Percentiles rank a stretch among this genome's conserved stretches.
phyloP scores from a whole-genome alignment of 2,329 filamentous ascomycete species.

The Ceratocystis ficicola region DNA sequence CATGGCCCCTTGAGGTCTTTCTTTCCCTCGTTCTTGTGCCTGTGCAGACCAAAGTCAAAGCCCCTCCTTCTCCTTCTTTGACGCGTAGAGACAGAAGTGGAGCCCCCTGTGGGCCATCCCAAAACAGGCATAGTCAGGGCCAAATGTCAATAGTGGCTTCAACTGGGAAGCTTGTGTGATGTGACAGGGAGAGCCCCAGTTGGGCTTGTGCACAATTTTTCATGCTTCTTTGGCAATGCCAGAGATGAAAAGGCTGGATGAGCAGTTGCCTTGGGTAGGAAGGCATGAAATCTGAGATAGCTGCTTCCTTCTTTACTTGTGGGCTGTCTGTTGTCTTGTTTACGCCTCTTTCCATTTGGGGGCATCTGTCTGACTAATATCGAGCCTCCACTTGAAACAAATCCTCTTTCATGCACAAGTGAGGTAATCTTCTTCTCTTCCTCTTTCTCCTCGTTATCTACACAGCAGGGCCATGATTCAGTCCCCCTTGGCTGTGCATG shows the following conservation, averaged over 20 bases:
- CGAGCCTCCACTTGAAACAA: constrained; percentile 3
- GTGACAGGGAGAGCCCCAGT: constrained; percentile 2
- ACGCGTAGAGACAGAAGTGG: constrained; percentile 2
- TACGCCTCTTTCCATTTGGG: neutral
- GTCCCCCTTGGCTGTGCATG: constrained; percentile 5
- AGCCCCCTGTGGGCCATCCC: neutral
- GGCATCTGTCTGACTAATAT: neutral
- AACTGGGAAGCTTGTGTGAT: neutral
- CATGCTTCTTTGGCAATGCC: neutral
- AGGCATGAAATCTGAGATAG: neutral
- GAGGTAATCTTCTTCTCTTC: constrained; percentile 3
- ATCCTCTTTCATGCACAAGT: neutral
- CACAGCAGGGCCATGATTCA: neutral
- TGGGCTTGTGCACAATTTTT: constrained; percentile 1
- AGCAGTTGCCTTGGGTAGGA: neutral
- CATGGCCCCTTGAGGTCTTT: neutral
- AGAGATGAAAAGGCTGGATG: neutral
- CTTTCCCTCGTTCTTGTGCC: neutral
- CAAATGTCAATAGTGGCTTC: constrained; percentile 7
- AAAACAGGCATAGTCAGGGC: constrained; percentile 1
- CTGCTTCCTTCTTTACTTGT: neutral
- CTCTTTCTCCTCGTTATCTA: neutral
- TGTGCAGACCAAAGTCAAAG: neutral
- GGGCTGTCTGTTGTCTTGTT: neutral
- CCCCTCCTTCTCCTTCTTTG: constrained; percentile 7